Base-by-base conservation (phyloP, 352 stramenopile genomes). In the Peronospora destructor region DNA sequence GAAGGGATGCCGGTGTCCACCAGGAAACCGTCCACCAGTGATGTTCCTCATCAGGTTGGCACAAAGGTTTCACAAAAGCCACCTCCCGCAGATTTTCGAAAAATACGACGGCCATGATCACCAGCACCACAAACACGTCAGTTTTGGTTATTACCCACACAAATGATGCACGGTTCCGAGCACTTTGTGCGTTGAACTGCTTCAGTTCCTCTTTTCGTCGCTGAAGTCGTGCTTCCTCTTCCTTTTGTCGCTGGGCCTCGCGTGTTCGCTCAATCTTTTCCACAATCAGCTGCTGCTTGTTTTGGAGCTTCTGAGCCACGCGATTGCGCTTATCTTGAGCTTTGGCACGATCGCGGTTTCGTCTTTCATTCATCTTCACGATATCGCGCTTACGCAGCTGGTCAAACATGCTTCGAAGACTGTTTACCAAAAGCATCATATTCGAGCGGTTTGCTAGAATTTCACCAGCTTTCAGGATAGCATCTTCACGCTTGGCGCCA, bases 381-480 rank as follows among this genome's bases (percentile, higher is more conserved):
- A 90, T 62, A 32, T 90, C 78, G 4, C 73, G 71, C 43, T 85
- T 78, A 33, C 78, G 73, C 40, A 87, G 55, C 39, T 87, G 70
- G 36, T 90, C 74, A 52, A 90, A 87, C 59, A 85, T 81, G 2
- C 52, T 63, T 13, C 78, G 63, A 14, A 90, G 60, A 39, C 64
- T 85, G 21, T 63, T 73, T 1, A 82, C 78, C 16, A 90, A 61
- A 21, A 87, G 59, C 61, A 90, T 68, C 66, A 78, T 90, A 53
- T 90, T 90, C n/a, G 76, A 84, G n/a, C 72, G 68, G 43, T 84
- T 85, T 14, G 78, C 76, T 16, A 87, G 60, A 13, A 90, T 87
- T 50, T 87, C 78, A n/a, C 74, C 72, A 29, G 78, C 78, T 43
- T 85, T 90, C 14, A 90, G 48, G 21, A 90, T 77, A 1, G 78